A percentile compares a stretch with the other conserved stretches of the same genome.
Evolutionary conservation across 2,329 filamentous ascomycete species (phyloP).

Genomic region (Diaporthe citriasiana): DNA sequence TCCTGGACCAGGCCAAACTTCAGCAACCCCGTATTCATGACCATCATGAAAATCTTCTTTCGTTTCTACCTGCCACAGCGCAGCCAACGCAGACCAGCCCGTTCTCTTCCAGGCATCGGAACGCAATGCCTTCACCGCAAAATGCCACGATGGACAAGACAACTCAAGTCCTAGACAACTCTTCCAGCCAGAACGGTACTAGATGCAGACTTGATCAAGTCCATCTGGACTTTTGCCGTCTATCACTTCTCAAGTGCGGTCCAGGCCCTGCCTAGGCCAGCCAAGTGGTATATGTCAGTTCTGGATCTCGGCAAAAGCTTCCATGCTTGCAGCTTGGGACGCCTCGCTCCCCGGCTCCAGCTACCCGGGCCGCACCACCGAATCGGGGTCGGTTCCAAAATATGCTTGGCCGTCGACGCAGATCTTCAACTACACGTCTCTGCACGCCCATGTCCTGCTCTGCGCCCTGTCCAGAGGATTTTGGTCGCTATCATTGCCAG

Average conservation of each 20-base stretch:
- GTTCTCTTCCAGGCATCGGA: not conserved
- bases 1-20: constrained; percentile 3
- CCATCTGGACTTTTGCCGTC: not conserved
- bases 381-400: constrained; percentile 13
- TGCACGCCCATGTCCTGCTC: constrained; percentile 14
- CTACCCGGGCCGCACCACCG: constrained; percentile 32
- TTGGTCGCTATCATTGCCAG: not conserved
- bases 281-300: not conserved
- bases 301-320: constrained; percentile 29
- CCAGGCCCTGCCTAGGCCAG: not conserved
- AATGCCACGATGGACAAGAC: not conserved
- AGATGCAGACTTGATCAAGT: not conserved
- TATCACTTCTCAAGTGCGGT: not conserved
- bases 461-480: constrained; percentile 3
- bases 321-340: not conserved
- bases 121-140: not conserved
- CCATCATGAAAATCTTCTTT: not conserved
- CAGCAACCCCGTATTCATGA: constrained; percentile 1
- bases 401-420: not conserved
- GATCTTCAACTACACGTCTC: constrained; percentile 17
- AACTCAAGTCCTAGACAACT: not conserved
- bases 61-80: not conserved
- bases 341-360: constrained; percentile 29
- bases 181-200: not conserved
- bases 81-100: not conserved